Evolutionary conservation across 1,139 yeast genomes (phyloP), one percentile per base, ranked within the genome.

Genomic region (Debaryomyces sp.): DNA sequence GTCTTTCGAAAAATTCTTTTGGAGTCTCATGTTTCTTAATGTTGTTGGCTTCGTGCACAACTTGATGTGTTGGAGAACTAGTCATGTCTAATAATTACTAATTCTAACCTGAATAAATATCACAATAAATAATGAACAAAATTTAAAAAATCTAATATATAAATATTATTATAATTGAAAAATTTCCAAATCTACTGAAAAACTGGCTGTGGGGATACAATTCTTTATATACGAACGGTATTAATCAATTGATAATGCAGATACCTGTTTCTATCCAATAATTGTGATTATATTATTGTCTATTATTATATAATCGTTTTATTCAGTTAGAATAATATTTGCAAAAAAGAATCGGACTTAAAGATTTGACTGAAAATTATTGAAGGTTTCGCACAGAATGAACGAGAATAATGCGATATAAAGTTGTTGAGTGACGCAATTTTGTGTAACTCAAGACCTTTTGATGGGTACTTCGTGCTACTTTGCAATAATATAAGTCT

Each of bases 11-110:
- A 71, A 89, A 90, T 58, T 85, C 89, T 60, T 78, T 66, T 48
- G 96, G 96, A 45, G 96, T 87, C 44, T 75, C 78, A 62, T 84
- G 83, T 43, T 84, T 77, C 50, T 67, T 66, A 49, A 85, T 81
- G 54, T 80, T 75, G 67, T 87, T 85, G 53, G 96, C 96, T 72
- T 90, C 96, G 64, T 88, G 95, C 49, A 89, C 96, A 50, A 84
- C 83, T 54, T 67, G 58, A 59, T 74, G 81, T 40, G 43, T 50
- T 32, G 56, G 56, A 36, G 56, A 36, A 40, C 60, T 47, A 50
- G 66, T 61, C 58, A 55, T 60, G 35, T 27, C 21, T 21, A 18
- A 29, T 26, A 17, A 17, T 18, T 36, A 15, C 41, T 38, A 10
- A 9, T 38, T 7, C 10, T 13, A 37, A 24, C 15, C 13, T 38